Conservation (phyloP, 345 rosid genomes). For the Sapria himalayana region DNA sequence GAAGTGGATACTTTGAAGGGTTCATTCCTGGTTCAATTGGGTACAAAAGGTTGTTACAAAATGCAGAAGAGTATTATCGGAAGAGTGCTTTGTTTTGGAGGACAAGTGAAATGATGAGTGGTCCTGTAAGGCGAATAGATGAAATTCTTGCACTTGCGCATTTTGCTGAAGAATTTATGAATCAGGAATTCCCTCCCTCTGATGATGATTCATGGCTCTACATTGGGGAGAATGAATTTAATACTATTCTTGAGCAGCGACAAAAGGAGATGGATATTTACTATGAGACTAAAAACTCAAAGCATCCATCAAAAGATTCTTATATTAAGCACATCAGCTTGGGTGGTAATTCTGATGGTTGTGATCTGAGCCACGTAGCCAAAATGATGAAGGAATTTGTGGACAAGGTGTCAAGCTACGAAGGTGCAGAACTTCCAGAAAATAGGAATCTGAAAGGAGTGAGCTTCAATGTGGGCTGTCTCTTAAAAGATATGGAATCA, state of each 20-base stretch:
- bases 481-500: constrained; percentile 56
- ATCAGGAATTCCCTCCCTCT: constrained; percentile 39
- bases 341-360: constrained; percentile 20
- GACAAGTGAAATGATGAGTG: constrained; percentile 55
- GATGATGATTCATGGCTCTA: constrained; percentile 88
- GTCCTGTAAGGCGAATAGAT: constrained; percentile 63
- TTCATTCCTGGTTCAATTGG: constrained; percentile 58
- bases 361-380: constrained; percentile 46
- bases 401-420: constrained; percentile 47
- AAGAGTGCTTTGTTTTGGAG: constrained; percentile 37
- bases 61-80: constrained; percentile 54
- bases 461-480: constrained; percentile 42
- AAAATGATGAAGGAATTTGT: constrained; percentile 64
- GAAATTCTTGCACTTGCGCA: constrained; percentile 58
- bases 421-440: constrained; percentile 76
- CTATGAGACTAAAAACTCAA: constrained; percentile 23
- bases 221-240: constrained; percentile 60
- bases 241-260: constrained; percentile 54
- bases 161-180: constrained; percentile 34
- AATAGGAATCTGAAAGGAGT: constrained; percentile 41
- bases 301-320: constrained; percentile 26
- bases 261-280: constrained; percentile 69
- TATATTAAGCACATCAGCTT: constrained; percentile 31
- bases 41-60: constrained; percentile 56
- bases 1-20: constrained; percentile 56